Percentiles rank a stretch among this genome's conserved stretches.
phyloP scores from a whole-genome alignment of 148 eudicot genomes.

The Pharnaceum exiguum region DNA sequence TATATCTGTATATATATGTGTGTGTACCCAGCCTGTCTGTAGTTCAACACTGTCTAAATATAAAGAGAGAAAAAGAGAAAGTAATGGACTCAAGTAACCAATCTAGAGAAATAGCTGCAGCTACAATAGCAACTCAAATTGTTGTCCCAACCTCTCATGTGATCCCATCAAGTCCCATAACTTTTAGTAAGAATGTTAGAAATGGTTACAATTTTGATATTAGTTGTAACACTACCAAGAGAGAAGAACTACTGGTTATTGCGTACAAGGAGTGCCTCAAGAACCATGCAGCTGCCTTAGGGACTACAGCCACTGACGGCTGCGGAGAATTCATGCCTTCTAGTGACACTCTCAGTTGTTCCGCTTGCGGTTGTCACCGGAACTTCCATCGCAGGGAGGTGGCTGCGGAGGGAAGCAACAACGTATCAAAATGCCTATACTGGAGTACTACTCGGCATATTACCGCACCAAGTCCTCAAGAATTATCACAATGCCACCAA shows the following conservation, averaged over 20 bases:
- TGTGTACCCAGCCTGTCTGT: too few relatives aligned
- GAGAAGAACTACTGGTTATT: not conserved
- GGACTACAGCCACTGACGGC: conserved; percentile 43
- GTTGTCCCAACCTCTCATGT: too few relatives aligned
- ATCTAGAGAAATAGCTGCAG: conserved; percentile 5
- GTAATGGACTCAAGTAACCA: conserved; percentile 19
- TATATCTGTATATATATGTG: too few relatives aligned
- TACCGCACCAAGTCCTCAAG: not conserved
- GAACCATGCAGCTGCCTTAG: conserved; percentile 56
- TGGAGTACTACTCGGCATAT: not conserved
- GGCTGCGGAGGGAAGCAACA: not conserved
- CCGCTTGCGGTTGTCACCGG: conserved; percentile 58
- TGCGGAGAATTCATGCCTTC: conserved; percentile 49
- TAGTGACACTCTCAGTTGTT: conserved; percentile 34
- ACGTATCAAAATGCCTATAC: conserved; percentile 5
- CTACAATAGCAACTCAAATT: not conserved
- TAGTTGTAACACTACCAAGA: conserved; percentile 7
- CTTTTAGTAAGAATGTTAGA: conserved; percentile 17
- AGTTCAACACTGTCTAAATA: too few relatives aligned
- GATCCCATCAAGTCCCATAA: too few relatives aligned
- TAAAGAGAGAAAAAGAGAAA: conserved; percentile 2
- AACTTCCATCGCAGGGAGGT: conserved; percentile 48
- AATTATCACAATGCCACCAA: not conserved
- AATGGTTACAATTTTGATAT: not conserved
- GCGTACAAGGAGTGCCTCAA: conserved; percentile 49